Evolutionary conservation across 495 filamentous ascomycete species (phyloP).

Genomic region (Astrothelium macrocarpum): DNA sequence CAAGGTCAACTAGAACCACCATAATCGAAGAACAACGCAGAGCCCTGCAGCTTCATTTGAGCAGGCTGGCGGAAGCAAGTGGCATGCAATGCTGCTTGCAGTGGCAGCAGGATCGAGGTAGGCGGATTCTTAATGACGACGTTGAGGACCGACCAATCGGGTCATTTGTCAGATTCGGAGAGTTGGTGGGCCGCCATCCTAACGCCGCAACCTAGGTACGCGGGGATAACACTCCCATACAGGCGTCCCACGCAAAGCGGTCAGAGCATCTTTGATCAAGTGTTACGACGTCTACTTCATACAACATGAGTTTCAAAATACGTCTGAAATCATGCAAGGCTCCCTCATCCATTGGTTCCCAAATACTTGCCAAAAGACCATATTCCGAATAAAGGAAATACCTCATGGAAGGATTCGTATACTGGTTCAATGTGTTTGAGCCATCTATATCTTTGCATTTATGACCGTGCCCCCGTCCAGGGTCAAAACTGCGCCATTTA

Average conservation of each 20-base stretch:
- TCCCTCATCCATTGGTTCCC: too few relatives aligned
- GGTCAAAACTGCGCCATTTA: slow-evolving; percentile 28
- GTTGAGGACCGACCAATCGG: neutral
- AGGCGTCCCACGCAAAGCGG: neutral
- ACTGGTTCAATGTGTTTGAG: neutral
- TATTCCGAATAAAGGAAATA: neutral
- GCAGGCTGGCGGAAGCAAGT: neutral
- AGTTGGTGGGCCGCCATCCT: neutral
- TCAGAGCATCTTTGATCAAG: neutral
- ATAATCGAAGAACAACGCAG: slow-evolving; percentile 29
- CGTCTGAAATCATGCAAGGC: too few relatives aligned
- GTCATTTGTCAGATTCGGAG: neutral
- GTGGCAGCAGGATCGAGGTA: neutral
- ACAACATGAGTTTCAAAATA: neutral
- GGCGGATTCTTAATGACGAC: neutral
- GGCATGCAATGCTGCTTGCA: slow-evolving; percentile 1
- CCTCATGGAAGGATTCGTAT: neutral
- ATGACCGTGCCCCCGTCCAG: slow-evolving; percentile 10
- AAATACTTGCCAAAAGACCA: too few relatives aligned
- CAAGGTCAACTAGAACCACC: slow-evolving; percentile 58
- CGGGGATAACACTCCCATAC: neutral
- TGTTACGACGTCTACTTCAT: neutral
- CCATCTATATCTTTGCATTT: neutral
- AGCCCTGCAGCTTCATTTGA: slow-evolving; percentile 18
- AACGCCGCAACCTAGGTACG: neutral